phyloP scores from a whole-genome alignment of 129 eudicot species.

The Centaurea solstitialis region DNA sequence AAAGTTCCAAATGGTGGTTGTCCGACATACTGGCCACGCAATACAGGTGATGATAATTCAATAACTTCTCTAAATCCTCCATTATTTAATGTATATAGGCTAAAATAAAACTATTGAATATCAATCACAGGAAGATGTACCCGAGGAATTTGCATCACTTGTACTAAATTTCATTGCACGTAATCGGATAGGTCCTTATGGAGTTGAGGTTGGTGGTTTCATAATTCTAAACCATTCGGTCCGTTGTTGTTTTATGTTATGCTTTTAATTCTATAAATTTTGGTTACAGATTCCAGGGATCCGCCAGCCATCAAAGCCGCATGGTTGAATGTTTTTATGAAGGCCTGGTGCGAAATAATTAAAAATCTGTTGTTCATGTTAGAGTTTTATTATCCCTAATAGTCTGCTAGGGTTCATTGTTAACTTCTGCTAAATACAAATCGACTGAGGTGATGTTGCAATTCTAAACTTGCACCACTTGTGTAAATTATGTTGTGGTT shows the following conservation, averaged over 20 bases:
- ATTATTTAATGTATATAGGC: background rate
- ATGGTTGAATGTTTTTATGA: conserved; percentile 10
- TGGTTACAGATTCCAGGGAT: conserved; percentile 51
- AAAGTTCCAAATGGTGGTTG: conserved; percentile 95
- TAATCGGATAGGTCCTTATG: conserved; percentile 84
- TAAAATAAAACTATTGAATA: conserved; percentile 14
- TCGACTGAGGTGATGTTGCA: background rate
- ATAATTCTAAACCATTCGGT: background rate
- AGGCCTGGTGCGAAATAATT: conserved; percentile 4
- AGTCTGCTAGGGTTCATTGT: background rate
- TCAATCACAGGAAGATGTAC: conserved; percentile 85
- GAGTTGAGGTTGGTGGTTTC: conserved; percentile 75
- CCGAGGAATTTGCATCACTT: conserved; percentile 83
- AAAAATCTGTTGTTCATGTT: no score
- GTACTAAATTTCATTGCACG: conserved; percentile 82
- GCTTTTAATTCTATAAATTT: background rate
- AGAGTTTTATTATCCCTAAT: conserved; percentile 3
- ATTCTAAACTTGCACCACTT: background rate
- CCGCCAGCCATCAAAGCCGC: conserved; percentile 37
- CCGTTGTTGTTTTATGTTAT: background rate
- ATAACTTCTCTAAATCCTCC: background rate
- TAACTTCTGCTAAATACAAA: background rate
- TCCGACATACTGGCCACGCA: conserved; percentile 97
- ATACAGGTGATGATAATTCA: conserved; percentile 73
- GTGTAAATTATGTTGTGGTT: background rate